Base-by-base conservation (phyloP, 306 rosid genomes). In the Amphicarpaea edgeworthii region DNA sequence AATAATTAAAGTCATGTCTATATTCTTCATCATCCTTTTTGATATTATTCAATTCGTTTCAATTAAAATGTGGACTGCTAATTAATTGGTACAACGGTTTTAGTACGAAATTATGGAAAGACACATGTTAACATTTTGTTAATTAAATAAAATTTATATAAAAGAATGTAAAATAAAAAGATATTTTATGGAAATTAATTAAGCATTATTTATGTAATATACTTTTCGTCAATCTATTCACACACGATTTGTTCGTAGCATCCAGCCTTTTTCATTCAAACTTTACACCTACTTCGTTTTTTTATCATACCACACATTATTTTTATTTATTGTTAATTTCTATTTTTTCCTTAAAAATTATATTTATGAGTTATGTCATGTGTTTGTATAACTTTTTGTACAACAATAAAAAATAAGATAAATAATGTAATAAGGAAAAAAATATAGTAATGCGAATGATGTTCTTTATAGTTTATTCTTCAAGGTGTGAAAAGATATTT, bases 401-500 rank as follows among this genome's bases (percentile, higher is more conserved):
- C 3, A 24, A 58, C 40, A 3, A 24, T 12, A 57, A 24, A 57
- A 9, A 9, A 9, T 1, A 20, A 23, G n/a, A 58, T 7, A 26
- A 6, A 57, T 23, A 24, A 58, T 58, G 17, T 5, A n/a, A 7
- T 6, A 58, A 12, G 14, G 11, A 58, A 12, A 54, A 9, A 54
- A 3, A 3, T 4, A 51, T 17, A 19, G 8, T 7, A 17, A 21
- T 23, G 9, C 7, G 19, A 2, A 58, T 23, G 42, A 38, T 38
- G 1, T 28, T n/a, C n/a, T n/a, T 0, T 28, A 3, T 59, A 59
- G 10, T 59, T 59, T 59, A 28, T 59, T 28, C 68, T 62, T 34
- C n/a, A 37, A 32, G 12, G 21, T 60, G 66, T 61, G 68, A 16
- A 62, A 62, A 5, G 1, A 62, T 62, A 32, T n/a, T n/a, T 62